Base-by-base conservation (phyloP, 1,139 yeast genomes). In the Hanseniaspora uvarum region DNA sequence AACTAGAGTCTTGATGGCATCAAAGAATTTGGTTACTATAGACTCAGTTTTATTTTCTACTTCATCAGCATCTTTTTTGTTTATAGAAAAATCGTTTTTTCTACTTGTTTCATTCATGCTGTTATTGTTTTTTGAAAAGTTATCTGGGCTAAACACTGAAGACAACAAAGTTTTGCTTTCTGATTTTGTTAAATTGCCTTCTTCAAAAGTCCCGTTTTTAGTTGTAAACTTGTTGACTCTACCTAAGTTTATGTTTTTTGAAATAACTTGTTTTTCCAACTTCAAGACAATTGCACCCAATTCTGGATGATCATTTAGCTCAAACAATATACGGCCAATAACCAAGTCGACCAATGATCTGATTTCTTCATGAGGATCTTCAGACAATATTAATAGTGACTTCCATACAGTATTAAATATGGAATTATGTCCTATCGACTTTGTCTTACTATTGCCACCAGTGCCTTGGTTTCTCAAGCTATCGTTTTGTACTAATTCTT, bases 371-470 rank as follows among this genome's bases (percentile, higher is more conserved):
- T 84, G 94, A 0, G 98, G 96, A 67, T 92, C 99, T 60, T 85
- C 94, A 1, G 95, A 78, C 41, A 88, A 70, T 49, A 87, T 80
- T 51, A 94, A 71, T 37, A 92, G 68, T 0, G 94, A 81, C 60
- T 87, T 84, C 96, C 97, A 92, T 18, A 85, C 77, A 1, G 94
- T 84, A 56, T 87, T 79, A 66, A 83, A 87, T n/a, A 87, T 77
- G 0, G 95, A 83, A 1, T 95, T 95, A 64, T 86, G 85, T 0
- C 72, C 71, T 0, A 95, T 84, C 0, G 88, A 88, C 0, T 81
- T 78, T 56, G 71, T 73, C 61, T 77, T 76, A 55, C 78, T 77
- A 53, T 80, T 84, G 57, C 79, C 81, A 30, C 46, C 45, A 5
- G 46, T 56, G 7, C 51, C 44, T 10, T 65, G 55, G 18, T 64